Percentiles rank a stretch among this genome's conserved stretches.
These are phyloP conservation scores for Paraurostyla sp. DNA, from an alignment of 73 alveolate species.

Conservation along the genomic window DNA sequence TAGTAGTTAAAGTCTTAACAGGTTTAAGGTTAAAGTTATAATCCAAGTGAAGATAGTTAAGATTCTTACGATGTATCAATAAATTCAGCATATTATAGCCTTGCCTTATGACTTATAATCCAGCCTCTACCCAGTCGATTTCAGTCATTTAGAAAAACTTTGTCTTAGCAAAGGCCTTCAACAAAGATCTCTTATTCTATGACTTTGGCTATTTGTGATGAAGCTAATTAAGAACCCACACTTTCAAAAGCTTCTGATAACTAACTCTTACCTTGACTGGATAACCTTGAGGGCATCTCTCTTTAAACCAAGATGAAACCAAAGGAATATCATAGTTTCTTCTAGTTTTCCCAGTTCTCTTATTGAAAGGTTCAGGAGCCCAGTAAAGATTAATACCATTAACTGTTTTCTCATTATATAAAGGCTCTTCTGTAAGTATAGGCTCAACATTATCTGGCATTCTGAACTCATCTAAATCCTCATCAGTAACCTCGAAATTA, in stretches of 20 bases:
- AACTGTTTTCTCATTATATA: constrained; percentile 95
- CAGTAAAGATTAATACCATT: constrained; percentile 96
- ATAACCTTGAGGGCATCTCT: constrained; percentile 97
- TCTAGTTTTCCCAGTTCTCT: constrained; percentile 98
- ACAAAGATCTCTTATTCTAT: constrained; percentile 94
- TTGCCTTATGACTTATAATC: constrained; percentile 98
- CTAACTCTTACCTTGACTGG: constrained; percentile 99
- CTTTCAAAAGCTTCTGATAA: constrained; percentile 98
- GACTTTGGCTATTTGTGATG: constrained; percentile 98
- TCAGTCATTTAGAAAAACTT: constrained; percentile 99
- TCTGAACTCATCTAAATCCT: constrained; percentile 60
- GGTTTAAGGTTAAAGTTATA: constrained; percentile 99
- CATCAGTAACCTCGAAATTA: constrained; percentile 74
- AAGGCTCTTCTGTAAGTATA: constrained; percentile 91
- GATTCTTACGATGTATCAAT: constrained; percentile 99
- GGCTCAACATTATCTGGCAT: constrained; percentile 85
- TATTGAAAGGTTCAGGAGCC: constrained; percentile 99
- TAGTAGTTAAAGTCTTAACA: constrained; percentile 98
- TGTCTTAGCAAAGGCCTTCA: constrained; percentile 98
- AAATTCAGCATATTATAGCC: constrained; percentile 99
- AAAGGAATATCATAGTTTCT: constrained; percentile 99
- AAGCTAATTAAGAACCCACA: constrained; percentile 98
- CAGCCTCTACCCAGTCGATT: constrained; percentile 99
- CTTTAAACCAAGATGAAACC: constrained; percentile 99
- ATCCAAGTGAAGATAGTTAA: constrained; percentile 99